phyloP scores from a whole-genome alignment of 371 early-diverging fungal genomes.

The Funneliformis caledonium region DNA sequence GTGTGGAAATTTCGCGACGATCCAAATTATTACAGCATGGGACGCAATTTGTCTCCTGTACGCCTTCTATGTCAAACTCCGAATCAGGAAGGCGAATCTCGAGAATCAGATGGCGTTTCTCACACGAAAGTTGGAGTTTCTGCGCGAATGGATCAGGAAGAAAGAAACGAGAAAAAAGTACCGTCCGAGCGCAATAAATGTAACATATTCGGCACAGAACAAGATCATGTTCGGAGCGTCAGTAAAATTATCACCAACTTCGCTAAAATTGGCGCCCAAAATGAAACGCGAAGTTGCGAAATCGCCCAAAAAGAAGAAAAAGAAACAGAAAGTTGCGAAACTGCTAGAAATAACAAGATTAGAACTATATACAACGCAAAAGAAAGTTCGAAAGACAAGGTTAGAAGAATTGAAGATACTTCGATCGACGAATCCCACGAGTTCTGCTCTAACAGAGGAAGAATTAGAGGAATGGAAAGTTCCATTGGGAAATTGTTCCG shows the following conservation, averaged over 20 bases:
- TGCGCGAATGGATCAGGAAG: not conserved
- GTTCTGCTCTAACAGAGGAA: constrained; percentile 16
- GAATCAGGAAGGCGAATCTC: constrained; percentile 15
- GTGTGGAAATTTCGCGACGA: not conserved
- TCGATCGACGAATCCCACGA: not conserved
- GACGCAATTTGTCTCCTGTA: constrained; percentile 24
- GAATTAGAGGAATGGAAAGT: not conserved
- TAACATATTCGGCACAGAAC: constrained; percentile 6
- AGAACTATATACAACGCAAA: not conserved
- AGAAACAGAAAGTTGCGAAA: too few species aligned
- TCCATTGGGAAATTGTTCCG: constrained; percentile 30
- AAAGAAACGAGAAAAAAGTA: not conserved
- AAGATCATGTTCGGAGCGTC: constrained; percentile 22
- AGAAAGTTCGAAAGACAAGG: not conserved
- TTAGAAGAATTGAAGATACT: constrained; percentile 14
- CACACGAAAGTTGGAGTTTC: not conserved
- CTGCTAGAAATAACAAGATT: not conserved
- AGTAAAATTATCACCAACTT: not conserved
- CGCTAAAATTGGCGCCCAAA: too few species aligned
- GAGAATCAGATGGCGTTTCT: constrained; percentile 18
- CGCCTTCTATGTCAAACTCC: not conserved
- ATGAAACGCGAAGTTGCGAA: too few species aligned
- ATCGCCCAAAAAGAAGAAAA: too few species aligned
- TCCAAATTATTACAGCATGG: constrained; percentile 10
- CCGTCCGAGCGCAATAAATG: not conserved